phyloP scores from a whole-genome alignment of 2,329 filamentous ascomycete species.

The Shiraia bambusicola region DNA sequence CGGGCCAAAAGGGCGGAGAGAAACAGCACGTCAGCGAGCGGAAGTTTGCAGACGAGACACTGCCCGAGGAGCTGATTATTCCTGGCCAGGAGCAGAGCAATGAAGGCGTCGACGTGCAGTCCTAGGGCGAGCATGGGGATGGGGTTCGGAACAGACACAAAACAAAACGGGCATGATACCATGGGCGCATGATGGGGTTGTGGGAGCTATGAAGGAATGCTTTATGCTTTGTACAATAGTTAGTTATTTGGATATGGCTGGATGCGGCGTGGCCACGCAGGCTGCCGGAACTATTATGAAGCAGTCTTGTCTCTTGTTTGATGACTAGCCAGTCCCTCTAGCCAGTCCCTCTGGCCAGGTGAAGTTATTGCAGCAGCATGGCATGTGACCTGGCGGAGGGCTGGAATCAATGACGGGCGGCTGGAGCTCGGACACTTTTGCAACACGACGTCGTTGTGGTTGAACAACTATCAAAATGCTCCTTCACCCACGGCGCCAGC shows the following conservation, averaged over 20 bases:
- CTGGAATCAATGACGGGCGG: constrained; percentile 2
- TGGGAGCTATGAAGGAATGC: constrained; percentile 9
- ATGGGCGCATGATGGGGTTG: constrained; percentile 5
- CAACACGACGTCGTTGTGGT: constrained; percentile 3
- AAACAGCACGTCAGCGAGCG: constrained; percentile 80
- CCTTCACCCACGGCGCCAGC: constrained; percentile 2
- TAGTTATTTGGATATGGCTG: constrained; percentile 16
- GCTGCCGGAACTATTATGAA: too few species aligned
- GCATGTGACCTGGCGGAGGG: too few species aligned
- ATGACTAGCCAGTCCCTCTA: too few species aligned
- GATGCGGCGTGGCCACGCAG: constrained; percentile 7
- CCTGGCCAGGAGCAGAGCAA: constrained; percentile 47
- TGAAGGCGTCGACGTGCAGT: constrained; percentile 24
- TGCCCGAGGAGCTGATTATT: constrained; percentile 70
- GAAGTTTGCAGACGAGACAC: constrained; percentile 76
- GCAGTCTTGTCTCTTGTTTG: constrained; percentile 1
- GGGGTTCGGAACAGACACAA: neutral
- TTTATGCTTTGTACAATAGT: constrained; percentile 32
- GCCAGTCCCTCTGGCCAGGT: too few species aligned
- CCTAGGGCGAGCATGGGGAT: constrained; percentile 10
- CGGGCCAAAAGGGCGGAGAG: constrained; percentile 48
- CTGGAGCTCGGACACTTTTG: constrained; percentile 6
- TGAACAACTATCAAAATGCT: neutral
- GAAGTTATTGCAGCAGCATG: too few species aligned
- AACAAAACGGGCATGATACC: constrained; percentile 18